Conservation (phyloP, 371 early-diverging fungal species). For the Rhizopus arrhizus region DNA sequence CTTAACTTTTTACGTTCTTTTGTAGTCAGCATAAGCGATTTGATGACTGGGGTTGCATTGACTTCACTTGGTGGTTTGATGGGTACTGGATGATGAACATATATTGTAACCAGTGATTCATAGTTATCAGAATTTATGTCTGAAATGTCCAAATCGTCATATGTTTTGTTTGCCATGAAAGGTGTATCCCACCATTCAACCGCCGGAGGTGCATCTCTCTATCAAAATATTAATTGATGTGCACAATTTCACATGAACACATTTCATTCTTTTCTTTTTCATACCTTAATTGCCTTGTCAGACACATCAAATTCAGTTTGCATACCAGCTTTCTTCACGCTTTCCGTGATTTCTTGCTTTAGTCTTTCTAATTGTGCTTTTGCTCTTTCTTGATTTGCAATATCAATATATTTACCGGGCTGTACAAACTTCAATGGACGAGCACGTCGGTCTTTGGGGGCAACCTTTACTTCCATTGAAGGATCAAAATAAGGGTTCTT, state of each 20-base stretch:
- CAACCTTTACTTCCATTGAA: conserved; percentile 51
- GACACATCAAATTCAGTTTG: conserved; percentile 81
- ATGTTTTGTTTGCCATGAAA: conserved; percentile 72
- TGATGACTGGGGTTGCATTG: conserved; percentile 55
- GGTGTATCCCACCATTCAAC: conserved; percentile 98
- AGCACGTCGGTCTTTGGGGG: conserved; percentile 56
- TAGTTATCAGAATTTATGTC: conserved; percentile 41
- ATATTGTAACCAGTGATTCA: conserved; percentile 71
- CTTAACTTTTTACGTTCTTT: conserved; percentile 92
- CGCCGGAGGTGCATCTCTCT: conserved; percentile 74
- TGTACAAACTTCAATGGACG: conserved; percentile 76
- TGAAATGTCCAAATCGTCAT: conserved; percentile 59
- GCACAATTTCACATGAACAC: no score
- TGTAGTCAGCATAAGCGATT: conserved; percentile 87
- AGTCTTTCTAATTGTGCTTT: conserved; percentile 82
- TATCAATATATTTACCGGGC: conserved; percentile 79
- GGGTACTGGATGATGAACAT: conserved; percentile 92
- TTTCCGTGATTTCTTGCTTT: conserved; percentile 81
- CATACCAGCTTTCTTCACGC: conserved; percentile 81
- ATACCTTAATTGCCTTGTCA: conserved; percentile 72
- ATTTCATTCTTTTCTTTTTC: not conserved
- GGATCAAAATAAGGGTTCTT: conserved; percentile 92
- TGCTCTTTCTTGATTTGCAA: conserved; percentile 80
- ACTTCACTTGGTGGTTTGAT: conserved; percentile 81
- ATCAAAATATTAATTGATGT: not conserved